These are phyloP conservation scores for Naegleria lovaniensis DNA, from an alignment of 208 protist genomes.

Conservation along the genomic window DNA sequence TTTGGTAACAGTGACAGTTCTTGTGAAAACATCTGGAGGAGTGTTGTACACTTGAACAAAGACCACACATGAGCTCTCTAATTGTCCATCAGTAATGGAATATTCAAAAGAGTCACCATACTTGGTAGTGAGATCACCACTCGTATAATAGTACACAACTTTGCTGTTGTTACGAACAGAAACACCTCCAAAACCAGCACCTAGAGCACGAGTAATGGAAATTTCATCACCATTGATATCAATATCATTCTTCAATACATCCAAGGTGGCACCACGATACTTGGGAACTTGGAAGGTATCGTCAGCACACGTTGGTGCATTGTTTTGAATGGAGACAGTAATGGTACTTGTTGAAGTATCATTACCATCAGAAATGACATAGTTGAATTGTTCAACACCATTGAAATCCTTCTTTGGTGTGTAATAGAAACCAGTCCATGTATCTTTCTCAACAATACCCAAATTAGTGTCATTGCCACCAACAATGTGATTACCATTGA, in stretches of 20 bases:
- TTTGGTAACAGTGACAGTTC: neutral
- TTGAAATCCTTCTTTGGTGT: neutral
- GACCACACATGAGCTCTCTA: neutral
- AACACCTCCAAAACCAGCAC: neutral
- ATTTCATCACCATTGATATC: slow-evolving; percentile 22
- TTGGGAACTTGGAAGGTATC: neutral
- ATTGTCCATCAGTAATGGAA: neutral
- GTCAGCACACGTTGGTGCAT: neutral
- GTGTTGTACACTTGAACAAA: neutral
- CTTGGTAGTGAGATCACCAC: neutral
- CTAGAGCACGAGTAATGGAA: neutral
- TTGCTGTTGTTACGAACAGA: neutral
- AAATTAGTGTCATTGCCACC: too few species aligned
- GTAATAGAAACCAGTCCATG: neutral
- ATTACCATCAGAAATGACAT: neutral
- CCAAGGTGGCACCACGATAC: neutral
- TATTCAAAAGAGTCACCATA: neutral
- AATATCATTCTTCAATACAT: neutral
- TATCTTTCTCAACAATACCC: too few species aligned
- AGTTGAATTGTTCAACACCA: neutral
- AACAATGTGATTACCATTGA: neutral
- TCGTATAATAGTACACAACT: neutral
- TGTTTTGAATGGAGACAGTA: neutral
- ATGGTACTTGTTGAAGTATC: neutral
- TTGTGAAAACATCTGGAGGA: neutral